These are phyloP conservation scores for Zalerion maritima DNA, from an alignment of 495 filamentous ascomycete genomes.

Conservation along the genomic window DNA sequence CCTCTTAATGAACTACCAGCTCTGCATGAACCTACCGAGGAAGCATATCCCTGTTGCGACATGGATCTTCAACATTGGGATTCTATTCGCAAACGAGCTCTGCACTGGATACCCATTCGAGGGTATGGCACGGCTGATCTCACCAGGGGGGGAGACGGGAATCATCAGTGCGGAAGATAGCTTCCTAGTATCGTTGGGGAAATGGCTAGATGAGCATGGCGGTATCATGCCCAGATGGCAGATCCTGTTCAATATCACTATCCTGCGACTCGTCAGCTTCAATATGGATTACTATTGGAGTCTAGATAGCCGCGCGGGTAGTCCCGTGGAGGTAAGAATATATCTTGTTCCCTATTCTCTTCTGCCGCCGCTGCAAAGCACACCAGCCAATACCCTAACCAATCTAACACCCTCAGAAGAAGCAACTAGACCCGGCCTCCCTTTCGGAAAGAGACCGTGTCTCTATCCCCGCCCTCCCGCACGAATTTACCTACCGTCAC, in stretches of 20 bases:
- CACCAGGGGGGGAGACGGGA: slow-evolving; percentile 13
- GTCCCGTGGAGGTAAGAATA: slow-evolving; percentile 66
- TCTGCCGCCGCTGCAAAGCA: slow-evolving; percentile 1
- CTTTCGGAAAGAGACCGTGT: slow-evolving; percentile 82
- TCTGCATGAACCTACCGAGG: slow-evolving; percentile 54
- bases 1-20: slow-evolving; percentile 63
- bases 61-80: slow-evolving; percentile 84
- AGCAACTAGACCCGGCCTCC: slow-evolving; percentile 72
- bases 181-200: slow-evolving; percentile 39
- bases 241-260: slow-evolving; percentile 92
- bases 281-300: slow-evolving; percentile 97
- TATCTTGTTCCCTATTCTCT: slow-evolving; percentile 2
- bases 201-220: slow-evolving; percentile 57
- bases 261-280: slow-evolving; percentile 86
- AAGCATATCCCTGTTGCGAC: slow-evolving; percentile 57
- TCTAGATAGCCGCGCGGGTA: slow-evolving; percentile 45
- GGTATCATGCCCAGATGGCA: slow-evolving; percentile 84
- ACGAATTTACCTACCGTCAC: slow-evolving; percentile 65
- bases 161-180: slow-evolving; percentile 21
- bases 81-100: slow-evolving; percentile 83
- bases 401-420: too few relatives aligned
- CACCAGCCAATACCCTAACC: slow-evolving; percentile 48
- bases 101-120: slow-evolving; percentile 59
- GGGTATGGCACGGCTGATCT: slow-evolving; percentile 41
- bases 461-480: slow-evolving; percentile 49